Conservation (phyloP, 768 basidiomycete species). For the Dioszegia crocea region DNA sequence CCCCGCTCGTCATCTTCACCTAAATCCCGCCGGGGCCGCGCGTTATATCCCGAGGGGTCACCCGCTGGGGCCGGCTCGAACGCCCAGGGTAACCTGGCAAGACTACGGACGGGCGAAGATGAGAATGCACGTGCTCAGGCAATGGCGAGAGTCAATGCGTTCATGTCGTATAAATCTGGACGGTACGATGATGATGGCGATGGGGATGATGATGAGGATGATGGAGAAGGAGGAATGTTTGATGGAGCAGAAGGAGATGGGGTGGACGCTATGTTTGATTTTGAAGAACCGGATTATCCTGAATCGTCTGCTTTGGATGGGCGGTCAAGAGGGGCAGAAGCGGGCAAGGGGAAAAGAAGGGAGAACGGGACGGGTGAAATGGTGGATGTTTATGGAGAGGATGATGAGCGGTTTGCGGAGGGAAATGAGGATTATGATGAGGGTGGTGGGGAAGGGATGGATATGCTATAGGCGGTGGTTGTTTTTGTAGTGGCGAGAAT, state of each 20-base stretch:
- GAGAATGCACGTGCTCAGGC: constrained; percentile 32
- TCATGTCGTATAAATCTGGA: constrained; percentile 33
- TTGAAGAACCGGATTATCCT: constrained; percentile 17
- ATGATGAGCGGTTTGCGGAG: constrained; percentile 35
- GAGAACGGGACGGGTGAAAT: constrained; percentile 23
- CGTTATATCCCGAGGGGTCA: constrained; percentile 1
- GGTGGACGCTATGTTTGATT: constrained; percentile 19
- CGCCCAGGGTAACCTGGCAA: too few species aligned
- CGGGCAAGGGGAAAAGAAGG: constrained; percentile 10
- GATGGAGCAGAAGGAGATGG: constrained; percentile 11
- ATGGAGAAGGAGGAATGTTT: background rate
- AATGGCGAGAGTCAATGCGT: constrained; percentile 27
- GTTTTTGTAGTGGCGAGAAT: too few species aligned
- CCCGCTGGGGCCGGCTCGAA: background rate
- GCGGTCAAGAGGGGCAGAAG: background rate
- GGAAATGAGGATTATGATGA: constrained; percentile 36
- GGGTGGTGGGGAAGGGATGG: background rate
- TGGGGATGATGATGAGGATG: constrained; percentile 8
- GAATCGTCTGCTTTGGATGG: constrained; percentile 13
- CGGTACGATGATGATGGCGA: constrained; percentile 17
- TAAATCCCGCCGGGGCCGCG: constrained; percentile 2
- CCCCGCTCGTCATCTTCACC: constrained; percentile 10
- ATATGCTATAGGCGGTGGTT: background rate
- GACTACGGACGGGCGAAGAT: constrained; percentile 8
- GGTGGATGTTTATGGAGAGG: constrained; percentile 35